Conservation (phyloP, 148 eudicot species). For the Rhododendron mucronatum region DNA sequence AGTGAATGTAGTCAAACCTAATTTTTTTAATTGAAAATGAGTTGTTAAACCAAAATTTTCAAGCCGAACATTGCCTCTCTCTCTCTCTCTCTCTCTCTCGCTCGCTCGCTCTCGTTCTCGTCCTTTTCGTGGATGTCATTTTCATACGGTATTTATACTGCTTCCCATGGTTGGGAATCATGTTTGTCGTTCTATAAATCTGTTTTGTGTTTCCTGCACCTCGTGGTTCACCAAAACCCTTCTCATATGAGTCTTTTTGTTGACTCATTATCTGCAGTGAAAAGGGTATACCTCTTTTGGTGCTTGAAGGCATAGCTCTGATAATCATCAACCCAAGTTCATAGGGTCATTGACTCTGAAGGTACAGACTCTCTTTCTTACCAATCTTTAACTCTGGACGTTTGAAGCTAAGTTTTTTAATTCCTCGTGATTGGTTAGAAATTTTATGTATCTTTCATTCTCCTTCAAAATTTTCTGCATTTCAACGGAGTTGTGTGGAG, state of each 20-base stretch:
- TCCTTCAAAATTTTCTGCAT: not conserved
- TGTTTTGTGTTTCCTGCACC: not conserved
- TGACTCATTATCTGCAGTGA: constrained; percentile 5
- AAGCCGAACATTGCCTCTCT: not conserved
- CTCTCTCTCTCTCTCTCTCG: no score
- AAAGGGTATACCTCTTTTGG: not conserved
- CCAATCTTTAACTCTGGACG: not conserved
- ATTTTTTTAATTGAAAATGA: not conserved
- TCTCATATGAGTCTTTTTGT: not conserved
- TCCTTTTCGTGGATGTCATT: not conserved
- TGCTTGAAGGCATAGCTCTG: not conserved
- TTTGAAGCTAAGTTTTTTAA: not conserved
- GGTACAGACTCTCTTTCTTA: constrained; percentile 5
- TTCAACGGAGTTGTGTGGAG: not conserved
- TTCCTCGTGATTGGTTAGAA: not conserved
- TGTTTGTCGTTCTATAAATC: not conserved
- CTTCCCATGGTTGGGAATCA: not conserved
- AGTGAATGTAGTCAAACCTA: not conserved
- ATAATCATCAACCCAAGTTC: not conserved
- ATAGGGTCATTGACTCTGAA: not conserved
- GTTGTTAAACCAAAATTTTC: not conserved
- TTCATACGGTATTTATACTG: constrained; percentile 4
- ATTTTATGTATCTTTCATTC: not conserved
- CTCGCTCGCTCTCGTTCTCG: no score
- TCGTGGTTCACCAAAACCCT: not conserved